Evolutionary conservation across 2,329 filamentous ascomycete species (phyloP), one percentile per base, ranked within the genome.

Genomic region (Pseudogymnoascus sp.): DNA sequence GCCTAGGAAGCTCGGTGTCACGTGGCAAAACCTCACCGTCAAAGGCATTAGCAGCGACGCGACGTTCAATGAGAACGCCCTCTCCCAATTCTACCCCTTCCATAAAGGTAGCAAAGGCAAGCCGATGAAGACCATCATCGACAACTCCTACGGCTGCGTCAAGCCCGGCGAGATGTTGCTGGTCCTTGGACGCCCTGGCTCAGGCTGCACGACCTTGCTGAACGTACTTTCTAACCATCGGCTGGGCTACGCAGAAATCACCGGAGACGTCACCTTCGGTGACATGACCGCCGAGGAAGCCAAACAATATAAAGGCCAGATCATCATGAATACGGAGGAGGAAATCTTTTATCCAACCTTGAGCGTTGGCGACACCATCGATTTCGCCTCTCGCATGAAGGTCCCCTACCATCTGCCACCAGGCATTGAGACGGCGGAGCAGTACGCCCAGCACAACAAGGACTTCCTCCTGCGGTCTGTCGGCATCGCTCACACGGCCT

Each of bases 11-110:
- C 87, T 91, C 61, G 88, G 89, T 34, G 88, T 90, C 0, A 81
- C 88, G 63, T 95, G 89, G 89, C 83, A 94, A 59, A 79, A 80
- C 18, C 74, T 95, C 56, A 89, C 87, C 0, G 89, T 94, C 37
- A 84, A 82, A 69, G 90, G 90, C 12, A 21, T 57, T 18, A 35
- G 28, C n/a, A 81, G 86, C 63, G 87, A 88, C 19, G 88, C 89
- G 33, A 79, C 82, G 58, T 84, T 86, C 18, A 57, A 33, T 15
- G 84, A 88, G 65, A 82, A 87, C 57, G 79, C 86, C 56, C 58
- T 82, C 1, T 81, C 81, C 0, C 83, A 82, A 63, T 81, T 79
- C 73, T 82, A 82, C 67, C 71, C 84, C 2, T 74, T 77, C 23
- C 75, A 79, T 21, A 35, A 73, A 77, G n/a, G 64, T 80, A 64